Evolutionary conservation across 495 filamentous ascomycete species (phyloP).

Genomic region (Aspergillus sclerotioniger): DNA sequence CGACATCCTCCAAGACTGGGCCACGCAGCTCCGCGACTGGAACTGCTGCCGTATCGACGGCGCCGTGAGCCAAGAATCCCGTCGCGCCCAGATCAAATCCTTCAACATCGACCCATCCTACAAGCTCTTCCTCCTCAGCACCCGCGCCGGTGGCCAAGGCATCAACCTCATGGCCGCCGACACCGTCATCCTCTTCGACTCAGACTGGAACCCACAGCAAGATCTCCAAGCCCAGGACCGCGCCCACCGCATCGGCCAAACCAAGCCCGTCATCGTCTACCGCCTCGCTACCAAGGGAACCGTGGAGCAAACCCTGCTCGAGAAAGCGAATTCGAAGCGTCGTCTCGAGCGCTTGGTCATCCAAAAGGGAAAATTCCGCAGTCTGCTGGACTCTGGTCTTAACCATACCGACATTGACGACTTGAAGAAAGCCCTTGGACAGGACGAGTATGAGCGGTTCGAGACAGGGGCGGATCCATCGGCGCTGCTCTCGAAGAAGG

Average conservation of each 20-base stretch:
- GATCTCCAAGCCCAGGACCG: constrained; percentile 96
- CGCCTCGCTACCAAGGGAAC: constrained; percentile 91
- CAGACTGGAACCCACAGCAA: constrained; percentile 97
- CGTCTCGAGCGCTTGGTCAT: constrained; percentile 93
- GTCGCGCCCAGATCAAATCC: constrained; percentile 75
- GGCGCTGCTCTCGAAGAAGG: constrained; percentile 69
- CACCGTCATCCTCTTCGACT: constrained; percentile 73
- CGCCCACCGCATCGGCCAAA: constrained; percentile 92
- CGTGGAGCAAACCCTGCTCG: constrained; percentile 83
- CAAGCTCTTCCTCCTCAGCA: constrained; percentile 84
- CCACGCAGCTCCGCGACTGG: constrained; percentile 67
- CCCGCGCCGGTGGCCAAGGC: constrained; percentile 88
- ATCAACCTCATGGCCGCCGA: constrained; percentile 81
- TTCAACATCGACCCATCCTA: constrained; percentile 74
- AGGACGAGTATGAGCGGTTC: constrained; percentile 56
- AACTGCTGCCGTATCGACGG: constrained; percentile 89
- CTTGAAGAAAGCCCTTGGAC: constrained; percentile 45
- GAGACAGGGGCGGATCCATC: constrained; percentile 50
- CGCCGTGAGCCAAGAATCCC: constrained; percentile 73
- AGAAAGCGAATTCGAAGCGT: constrained; percentile 90
- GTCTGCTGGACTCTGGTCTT: constrained; percentile 43
- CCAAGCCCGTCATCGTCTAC: constrained; percentile 88
- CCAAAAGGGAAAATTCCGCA: constrained; percentile 77
- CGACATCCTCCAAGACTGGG: constrained; percentile 88
- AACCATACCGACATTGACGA: constrained; percentile 43